phyloP scores from a whole-genome alignment of 331 rosid species.

The Erythrophleum ivorense region DNA sequence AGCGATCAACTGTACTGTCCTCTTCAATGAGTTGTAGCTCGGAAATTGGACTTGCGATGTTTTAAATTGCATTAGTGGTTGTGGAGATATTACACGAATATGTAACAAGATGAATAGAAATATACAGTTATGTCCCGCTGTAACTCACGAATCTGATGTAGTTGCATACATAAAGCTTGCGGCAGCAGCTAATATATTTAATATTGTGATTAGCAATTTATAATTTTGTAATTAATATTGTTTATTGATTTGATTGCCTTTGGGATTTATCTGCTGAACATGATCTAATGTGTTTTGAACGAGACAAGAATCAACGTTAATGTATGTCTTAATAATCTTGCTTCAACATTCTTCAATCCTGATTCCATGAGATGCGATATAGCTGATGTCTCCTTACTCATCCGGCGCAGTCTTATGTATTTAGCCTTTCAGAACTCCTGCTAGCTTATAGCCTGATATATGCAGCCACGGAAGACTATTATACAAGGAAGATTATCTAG shows the following conservation, averaged over 20 bases:
- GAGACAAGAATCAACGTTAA: neutral
- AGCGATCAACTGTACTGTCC: neutral
- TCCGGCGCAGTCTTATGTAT: too few species aligned
- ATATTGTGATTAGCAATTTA: neutral
- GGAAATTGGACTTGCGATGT: neutral
- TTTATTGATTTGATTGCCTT: neutral
- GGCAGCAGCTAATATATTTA: too few species aligned
- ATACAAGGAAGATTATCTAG: too few species aligned
- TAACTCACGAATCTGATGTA: too few species aligned
- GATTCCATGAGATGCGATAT: too few species aligned
- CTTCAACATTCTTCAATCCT: too few species aligned
- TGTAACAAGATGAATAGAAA: neutral
- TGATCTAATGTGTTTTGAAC: neutral
- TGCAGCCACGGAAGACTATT: too few species aligned
- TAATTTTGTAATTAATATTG: neutral
- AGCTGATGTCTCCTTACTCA: too few species aligned
- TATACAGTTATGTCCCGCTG: neutral
- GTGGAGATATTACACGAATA: neutral
- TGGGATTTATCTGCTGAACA: neutral
- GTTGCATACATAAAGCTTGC: too few species aligned
- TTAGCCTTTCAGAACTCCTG: too few species aligned
- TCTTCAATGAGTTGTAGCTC: conserved; percentile 5
- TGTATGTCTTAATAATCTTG: neutral
- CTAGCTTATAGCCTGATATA: too few species aligned
- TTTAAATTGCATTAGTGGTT: neutral